Percentiles rank a stretch among this genome's conserved stretches.
These are phyloP conservation scores for Mrakia hoshinonis DNA, from an alignment of 768 basidiomycete species.

Conservation along the genomic window DNA sequence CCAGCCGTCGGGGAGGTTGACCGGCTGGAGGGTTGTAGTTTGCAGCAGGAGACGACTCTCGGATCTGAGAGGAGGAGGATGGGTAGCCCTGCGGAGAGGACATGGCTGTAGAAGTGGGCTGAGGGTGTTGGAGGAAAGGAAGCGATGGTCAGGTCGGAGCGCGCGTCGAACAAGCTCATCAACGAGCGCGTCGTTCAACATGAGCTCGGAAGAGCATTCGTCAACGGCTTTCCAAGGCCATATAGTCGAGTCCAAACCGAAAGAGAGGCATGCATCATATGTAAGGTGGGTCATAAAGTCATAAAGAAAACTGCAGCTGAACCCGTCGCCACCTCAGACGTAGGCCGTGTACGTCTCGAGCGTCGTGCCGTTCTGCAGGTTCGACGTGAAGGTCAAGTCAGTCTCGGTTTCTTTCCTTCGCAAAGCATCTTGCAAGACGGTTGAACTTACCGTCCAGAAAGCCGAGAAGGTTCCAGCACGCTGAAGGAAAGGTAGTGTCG, in stretches of 20 bases:
- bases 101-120: background rate
- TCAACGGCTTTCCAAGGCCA: too few relatives aligned
- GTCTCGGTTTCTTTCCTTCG: too few relatives aligned
- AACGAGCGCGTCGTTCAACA: too few relatives aligned
- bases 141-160: background rate
- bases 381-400: too few relatives aligned
- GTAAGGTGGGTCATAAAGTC: too few relatives aligned
- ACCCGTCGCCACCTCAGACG: too few relatives aligned
- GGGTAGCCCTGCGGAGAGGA: constrained; percentile 9
- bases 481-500: background rate
- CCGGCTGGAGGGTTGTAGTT: background rate
- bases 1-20: background rate
- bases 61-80: constrained; percentile 1
- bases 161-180: background rate
- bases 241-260: too few relatives aligned
- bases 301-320: too few relatives aligned
- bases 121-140: background rate
- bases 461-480: background rate
- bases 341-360: too few relatives aligned
- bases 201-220: too few relatives aligned
- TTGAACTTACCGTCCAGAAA: background rate
- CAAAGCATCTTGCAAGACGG: background rate
- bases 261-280: too few relatives aligned
- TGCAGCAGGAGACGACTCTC: background rate
- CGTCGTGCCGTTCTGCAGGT: background rate